Base-by-base conservation (phyloP, 441 rosid species). In the Lagerstroemia fauriei region DNA sequence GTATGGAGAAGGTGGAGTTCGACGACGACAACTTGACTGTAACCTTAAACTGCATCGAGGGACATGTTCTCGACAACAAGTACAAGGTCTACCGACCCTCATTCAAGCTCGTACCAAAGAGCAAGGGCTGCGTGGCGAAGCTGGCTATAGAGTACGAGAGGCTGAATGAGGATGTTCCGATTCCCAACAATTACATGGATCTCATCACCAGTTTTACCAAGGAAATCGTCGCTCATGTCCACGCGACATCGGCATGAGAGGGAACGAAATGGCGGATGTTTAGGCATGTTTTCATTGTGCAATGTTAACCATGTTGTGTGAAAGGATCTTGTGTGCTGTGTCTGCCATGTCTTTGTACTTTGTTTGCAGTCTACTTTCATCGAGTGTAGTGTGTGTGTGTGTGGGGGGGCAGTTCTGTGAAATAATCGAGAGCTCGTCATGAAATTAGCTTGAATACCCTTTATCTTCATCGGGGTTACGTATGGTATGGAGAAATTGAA, bases 1-100 rank as follows among this genome's bases (percentile, higher is more conserved):
- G 63, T 25, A 81, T 75, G 73, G 68, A 81, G 83, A 81, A 72
- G 73, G 14, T 48, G 32, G 48, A 32, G 79, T 81, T 81, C 44
- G 78, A 81, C 38, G 83, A 81, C 27, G n/a, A 46, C 3, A 81
- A 63, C 57, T 46, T 61, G 47, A 61, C n/a, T 34, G 32, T 65
- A n/a, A 75, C 73, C 48, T 59, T 74, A 18, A 27, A 38, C 29
- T 79, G 83, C 46, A 9, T 75, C 3, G 83, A 81, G 50, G 79
- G 83, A 10, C 75, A 81, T 6, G 27, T 75, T 18, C 27, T 59
- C 32, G 59, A 75, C 16, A 29, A 75, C n/a, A 75, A 81, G 25
- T 81, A 81, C 83, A 75, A 81, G 79, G 61, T 34, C 56, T 74
- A 65, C 38, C 75, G 17, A 70, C 44, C 75, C 50, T 25, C 12